Evolutionary conservation across 2,329 filamentous ascomycete species (phyloP).

Genomic region (Penicillium glabrum): DNA sequence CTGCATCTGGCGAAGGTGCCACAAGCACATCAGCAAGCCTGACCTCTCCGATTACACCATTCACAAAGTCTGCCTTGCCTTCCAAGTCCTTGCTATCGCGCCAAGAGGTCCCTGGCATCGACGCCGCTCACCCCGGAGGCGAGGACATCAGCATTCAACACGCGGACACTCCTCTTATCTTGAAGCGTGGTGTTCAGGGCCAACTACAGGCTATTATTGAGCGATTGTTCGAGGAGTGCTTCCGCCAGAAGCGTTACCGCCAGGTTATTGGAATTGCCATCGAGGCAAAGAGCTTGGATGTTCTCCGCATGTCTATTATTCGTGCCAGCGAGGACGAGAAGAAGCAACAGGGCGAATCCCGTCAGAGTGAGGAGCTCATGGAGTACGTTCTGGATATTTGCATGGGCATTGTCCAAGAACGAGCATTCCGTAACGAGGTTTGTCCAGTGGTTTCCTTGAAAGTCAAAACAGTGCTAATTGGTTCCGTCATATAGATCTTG

Average conservation of each 20-base stretch:
- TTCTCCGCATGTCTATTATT: constrained; percentile 82
- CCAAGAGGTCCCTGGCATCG: constrained; percentile 63
- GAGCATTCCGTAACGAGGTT: constrained; percentile 73
- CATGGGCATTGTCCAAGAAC: constrained; percentile 96
- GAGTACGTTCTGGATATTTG: constrained; percentile 95
- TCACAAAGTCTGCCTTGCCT: constrained; percentile 88
- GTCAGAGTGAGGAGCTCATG: constrained; percentile 85
- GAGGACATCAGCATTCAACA: constrained; percentile 56
- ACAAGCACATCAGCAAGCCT: constrained; percentile 65
- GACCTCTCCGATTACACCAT: constrained; percentile 87
- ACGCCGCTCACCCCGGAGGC: constrained; percentile 56
- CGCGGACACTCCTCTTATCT: constrained; percentile 61
- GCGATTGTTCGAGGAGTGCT: constrained; percentile 86
- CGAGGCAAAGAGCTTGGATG: constrained; percentile 87
- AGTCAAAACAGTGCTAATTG: background rate
- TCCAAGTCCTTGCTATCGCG: constrained; percentile 95
- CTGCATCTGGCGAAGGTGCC: constrained; percentile 63
- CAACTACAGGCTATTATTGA: constrained; percentile 83
- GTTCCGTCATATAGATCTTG: constrained; percentile 62
- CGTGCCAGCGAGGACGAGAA: constrained; percentile 86
- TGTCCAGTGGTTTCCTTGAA: constrained; percentile 8
- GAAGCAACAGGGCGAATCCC: constrained; percentile 58
- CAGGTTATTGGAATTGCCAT: constrained; percentile 97
- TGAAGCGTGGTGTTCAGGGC: constrained; percentile 72
- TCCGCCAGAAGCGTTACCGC: constrained; percentile 81